Conservation (phyloP, 2,329 filamentous ascomycete species). For the Aureobasidium sp. region DNA sequence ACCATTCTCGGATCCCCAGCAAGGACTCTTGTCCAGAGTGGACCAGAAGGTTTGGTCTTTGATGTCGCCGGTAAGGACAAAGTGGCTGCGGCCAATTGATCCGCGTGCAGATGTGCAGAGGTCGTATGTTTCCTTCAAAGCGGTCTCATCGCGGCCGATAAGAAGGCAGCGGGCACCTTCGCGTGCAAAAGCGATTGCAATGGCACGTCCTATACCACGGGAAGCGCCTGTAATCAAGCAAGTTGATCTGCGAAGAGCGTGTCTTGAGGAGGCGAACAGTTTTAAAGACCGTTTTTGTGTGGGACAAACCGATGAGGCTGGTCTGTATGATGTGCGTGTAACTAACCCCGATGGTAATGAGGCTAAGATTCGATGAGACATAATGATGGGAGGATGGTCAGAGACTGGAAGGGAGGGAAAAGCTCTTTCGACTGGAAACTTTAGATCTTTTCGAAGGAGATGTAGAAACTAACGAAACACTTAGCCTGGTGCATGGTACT, state of each 20-base stretch:
- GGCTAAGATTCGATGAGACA: not conserved
- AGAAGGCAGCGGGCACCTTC: constrained; percentile 41
- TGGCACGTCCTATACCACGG: constrained; percentile 55
- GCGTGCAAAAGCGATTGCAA: constrained; percentile 54
- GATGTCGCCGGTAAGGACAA: constrained; percentile 19
- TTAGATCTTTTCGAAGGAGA: too few species aligned
- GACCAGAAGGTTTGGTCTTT: constrained; percentile 21
- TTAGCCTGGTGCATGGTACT: constrained; percentile 3
- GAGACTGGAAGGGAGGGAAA: too few species aligned
- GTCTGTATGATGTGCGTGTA: not conserved
- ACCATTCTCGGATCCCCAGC: not conserved
- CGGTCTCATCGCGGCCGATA: constrained; percentile 20
- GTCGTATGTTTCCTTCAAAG: constrained; percentile 8
- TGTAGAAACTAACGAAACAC: not conserved
- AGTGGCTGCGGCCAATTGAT: constrained; percentile 7
- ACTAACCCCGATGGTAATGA: not conserved
- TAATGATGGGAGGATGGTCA: not conserved
- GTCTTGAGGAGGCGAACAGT: constrained; percentile 11
- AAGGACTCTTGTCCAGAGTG: constrained; percentile 1
- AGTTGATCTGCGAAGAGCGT: constrained; percentile 22
- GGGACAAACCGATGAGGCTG: not conserved
- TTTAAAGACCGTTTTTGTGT: not conserved
- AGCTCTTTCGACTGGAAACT: not conserved
- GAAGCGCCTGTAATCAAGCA: constrained; percentile 55
- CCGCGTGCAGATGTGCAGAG: not conserved